These are phyloP conservation scores for Citrus australasica DNA, from an alignment of 345 rosid genomes.

Conservation along the genomic window DNA sequence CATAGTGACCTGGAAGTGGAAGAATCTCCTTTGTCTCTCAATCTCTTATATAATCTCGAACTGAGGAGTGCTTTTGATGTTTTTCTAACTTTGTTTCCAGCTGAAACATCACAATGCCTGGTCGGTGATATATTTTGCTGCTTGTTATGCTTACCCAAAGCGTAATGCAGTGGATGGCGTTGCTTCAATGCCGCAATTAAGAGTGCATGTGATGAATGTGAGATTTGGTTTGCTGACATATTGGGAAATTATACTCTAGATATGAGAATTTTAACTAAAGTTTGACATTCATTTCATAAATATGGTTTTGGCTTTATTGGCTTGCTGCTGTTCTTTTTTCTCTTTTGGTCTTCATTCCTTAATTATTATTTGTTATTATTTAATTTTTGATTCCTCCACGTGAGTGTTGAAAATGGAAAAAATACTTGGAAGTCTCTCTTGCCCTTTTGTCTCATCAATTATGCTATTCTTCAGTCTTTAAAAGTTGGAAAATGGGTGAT, in stretches of 20 bases:
- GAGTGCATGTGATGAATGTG: constrained; percentile 3
- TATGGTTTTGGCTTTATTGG: not conserved
- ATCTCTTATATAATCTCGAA: constrained; percentile 12
- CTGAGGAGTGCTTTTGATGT: constrained; percentile 9
- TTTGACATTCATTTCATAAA: constrained; percentile 1
- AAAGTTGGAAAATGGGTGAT: not conserved
- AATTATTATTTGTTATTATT: not conserved
- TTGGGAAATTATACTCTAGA: not conserved
- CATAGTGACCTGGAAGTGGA: constrained; percentile 31
- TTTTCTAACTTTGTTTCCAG: constrained; percentile 16
- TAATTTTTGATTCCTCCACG: constrained; percentile 3
- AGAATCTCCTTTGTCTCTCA: constrained; percentile 21
- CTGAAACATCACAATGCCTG: constrained; percentile 33
- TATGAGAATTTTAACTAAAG: not conserved
- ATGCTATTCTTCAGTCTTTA: not conserved
- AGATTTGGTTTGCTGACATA: not conserved
- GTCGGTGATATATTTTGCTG: constrained; percentile 29
- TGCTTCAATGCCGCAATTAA: constrained; percentile 13
- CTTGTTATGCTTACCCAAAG: constrained; percentile 3
- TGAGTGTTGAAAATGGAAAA: constrained; percentile 5
- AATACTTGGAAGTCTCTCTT: not conserved
- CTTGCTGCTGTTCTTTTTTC: not conserved
- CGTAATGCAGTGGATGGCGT: not conserved
- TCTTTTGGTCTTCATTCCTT: not conserved
- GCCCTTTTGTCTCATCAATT: not conserved